Evolutionary conservation across 2,329 filamentous ascomycete species (phyloP).

Genomic region (Fusarium chuoi): DNA sequence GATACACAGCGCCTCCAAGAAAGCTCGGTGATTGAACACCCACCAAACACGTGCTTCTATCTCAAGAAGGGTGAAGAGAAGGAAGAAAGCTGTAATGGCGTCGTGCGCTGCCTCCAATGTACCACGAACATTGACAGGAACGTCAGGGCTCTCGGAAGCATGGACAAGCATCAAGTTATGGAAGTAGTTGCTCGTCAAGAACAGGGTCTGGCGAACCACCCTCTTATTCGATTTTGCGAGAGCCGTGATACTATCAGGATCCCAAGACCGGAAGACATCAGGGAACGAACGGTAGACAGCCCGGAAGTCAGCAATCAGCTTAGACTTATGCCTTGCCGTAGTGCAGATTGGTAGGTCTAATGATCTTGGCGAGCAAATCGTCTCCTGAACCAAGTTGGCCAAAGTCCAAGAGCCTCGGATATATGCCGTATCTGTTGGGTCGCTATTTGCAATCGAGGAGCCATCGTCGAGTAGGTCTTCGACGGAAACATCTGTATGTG

Average conservation of each 20-base stretch:
- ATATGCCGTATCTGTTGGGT: slow-evolving; percentile 75
- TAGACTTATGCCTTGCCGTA: slow-evolving; percentile 74
- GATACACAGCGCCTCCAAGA: slow-evolving; percentile 79
- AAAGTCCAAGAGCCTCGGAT: slow-evolving; percentile 82
- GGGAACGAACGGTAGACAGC: slow-evolving; percentile 79
- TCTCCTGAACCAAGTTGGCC: slow-evolving; percentile 81
- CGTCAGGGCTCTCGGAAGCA: slow-evolving; percentile 72
- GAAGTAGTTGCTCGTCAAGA: slow-evolving; percentile 83
- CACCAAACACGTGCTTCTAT: slow-evolving; percentile 83
- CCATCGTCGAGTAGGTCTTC: slow-evolving; percentile 76
- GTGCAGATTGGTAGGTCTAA: slow-evolving; percentile 77
- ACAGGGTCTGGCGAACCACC: slow-evolving; percentile 78
- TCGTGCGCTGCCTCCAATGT: slow-evolving; percentile 81
- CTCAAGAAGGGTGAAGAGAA: slow-evolving; percentile 75
- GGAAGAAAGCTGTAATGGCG: slow-evolving; percentile 78
- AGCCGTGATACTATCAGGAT: slow-evolving; percentile 67
- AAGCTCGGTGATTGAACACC: slow-evolving; percentile 85
- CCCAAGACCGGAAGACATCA: slow-evolving; percentile 74
- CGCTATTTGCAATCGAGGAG: slow-evolving; percentile 65
- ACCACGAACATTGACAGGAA: slow-evolving; percentile 72
- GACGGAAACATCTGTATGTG: slow-evolving; percentile 81
- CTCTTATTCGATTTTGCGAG: slow-evolving; percentile 71
- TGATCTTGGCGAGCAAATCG: slow-evolving; percentile 78
- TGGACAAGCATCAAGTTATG: slow-evolving; percentile 85
- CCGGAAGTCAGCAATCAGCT: slow-evolving; percentile 75